Evolutionary conservation across 495 filamentous ascomycete genomes (phyloP), one percentile per base, ranked within the genome.

Genomic region (Talaromyces liani): DNA sequence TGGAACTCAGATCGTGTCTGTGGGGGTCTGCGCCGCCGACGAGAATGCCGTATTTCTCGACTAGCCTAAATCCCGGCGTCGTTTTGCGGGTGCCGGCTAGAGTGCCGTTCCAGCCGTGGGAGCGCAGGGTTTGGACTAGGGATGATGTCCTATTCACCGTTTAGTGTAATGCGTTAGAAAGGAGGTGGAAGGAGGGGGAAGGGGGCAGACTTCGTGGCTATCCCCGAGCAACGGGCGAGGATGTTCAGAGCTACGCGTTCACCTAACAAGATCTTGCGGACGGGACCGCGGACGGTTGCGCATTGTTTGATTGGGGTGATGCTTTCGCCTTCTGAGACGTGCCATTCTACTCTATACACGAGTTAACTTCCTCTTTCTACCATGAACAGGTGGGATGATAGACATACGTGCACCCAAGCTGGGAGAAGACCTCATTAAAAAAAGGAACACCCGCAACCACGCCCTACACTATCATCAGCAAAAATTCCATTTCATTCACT

Each of bases 1-100:
- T 98, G 51, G 87, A 82, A 65, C 88, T 91, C 41, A 98, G 77
- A 75, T 98, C 95, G 74, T 96, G 90, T 14, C 94, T 84, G 71
- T 98, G 95, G 1, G 88, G 84, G 71, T 98, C 94, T 34, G 88
- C 90, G 18, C 95, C 95, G 20, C 93, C 94, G 14, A 96, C 87
- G 14, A 97, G 77, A 86, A 98, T 96, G 58, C 91, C 94, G 72
- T 98, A 98, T 79, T 98, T 98, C 80, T 98, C 94, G 2, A 98
- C 92, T 8, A 98, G 78, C 3, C 94, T 83, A 76, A 98, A 98
- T 0, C 95, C 94, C 0, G 94, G 94, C 2, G 94, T 98, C 3
- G 95, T 97, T 79, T 98, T 98, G 65, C 94, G 82, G 18, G 94
- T 98, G 36, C 94, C 94, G 0, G 93, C 92, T n/a, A 98, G 76